These are phyloP conservation scores for Escovopsis sp. DNA, from an alignment of 2,329 filamentous ascomycete genomes.

Conservation along the genomic window DNA sequence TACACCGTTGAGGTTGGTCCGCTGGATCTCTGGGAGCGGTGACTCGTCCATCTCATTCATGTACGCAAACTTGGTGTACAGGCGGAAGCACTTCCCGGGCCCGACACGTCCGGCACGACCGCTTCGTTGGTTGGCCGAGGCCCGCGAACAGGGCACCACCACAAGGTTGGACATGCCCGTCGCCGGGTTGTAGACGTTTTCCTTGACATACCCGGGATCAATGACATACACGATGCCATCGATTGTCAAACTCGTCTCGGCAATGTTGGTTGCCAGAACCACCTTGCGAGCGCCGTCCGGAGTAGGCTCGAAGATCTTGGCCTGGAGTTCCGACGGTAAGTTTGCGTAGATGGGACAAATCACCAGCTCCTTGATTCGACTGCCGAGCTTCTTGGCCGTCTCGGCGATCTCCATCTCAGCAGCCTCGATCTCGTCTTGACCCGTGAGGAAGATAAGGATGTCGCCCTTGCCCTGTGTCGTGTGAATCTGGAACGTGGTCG, in stretches of 20 bases:
- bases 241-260: conserved; percentile 89
- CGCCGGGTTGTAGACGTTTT: conserved; percentile 82
- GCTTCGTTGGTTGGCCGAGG: conserved; percentile 82
- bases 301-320: conserved; percentile 89
- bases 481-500: conserved; percentile 91
- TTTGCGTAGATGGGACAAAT: conserved; percentile 93
- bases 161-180: conserved; percentile 88
- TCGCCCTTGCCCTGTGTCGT: conserved; percentile 73
- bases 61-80: conserved; percentile 89
- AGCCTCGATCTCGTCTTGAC: conserved; percentile 89
- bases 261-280: conserved; percentile 90
- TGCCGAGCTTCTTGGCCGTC: conserved; percentile 74
- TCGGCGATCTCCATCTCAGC: conserved; percentile 74
- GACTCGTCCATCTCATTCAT: conserved; percentile 91
- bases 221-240: conserved; percentile 95
- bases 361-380: conserved; percentile 70
- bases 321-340: conserved; percentile 76
- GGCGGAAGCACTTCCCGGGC: conserved; percentile 80
- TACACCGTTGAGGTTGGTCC: conserved; percentile 72
- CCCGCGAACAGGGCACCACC: conserved; percentile 79
- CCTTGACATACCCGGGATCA: conserved; percentile 88
- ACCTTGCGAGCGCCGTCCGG: conserved; percentile 77
- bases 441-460: conserved; percentile 87
- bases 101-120: conserved; percentile 86
- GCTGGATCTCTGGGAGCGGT: conserved; percentile 83